A percentile compares a stretch with the other conserved stretches of the same genome.
Evolutionary conservation across 2,329 filamentous ascomycete genomes (phyloP).

Genomic region (Alternaria sp.): DNA sequence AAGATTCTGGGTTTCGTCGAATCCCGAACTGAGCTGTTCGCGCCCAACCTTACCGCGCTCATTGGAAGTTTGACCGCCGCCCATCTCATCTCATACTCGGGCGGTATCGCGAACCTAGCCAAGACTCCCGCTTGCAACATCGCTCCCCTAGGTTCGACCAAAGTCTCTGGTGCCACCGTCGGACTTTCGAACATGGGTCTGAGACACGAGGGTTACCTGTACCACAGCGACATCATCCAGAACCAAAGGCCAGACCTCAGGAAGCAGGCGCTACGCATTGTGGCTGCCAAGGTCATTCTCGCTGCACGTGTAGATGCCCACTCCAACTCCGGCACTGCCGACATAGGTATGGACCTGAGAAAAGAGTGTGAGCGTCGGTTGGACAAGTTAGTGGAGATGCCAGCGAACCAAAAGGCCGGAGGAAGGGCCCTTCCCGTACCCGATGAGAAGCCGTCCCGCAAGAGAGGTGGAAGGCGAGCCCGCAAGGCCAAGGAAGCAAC

Average conservation of each 20-base stretch:
- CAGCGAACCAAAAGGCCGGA: constrained; percentile 84
- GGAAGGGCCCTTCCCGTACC: constrained; percentile 43
- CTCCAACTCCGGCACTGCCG: constrained; percentile 80
- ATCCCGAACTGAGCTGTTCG: constrained; percentile 95
- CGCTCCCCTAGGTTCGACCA: constrained; percentile 87
- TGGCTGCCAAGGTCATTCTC: constrained; percentile 91
- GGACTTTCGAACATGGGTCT: constrained; percentile 86
- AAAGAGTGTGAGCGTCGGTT: constrained; percentile 83
- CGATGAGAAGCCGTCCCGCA: constrained; percentile 92
- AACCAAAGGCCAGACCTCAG: constrained; percentile 85
- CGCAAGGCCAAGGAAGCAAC: constrained; percentile 95
- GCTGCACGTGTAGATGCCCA: constrained; percentile 89
- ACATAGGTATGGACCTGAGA: constrained; percentile 80
- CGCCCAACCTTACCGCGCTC: constrained; percentile 88
- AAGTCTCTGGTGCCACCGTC: constrained; percentile 78
- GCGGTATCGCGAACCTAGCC: constrained; percentile 84
- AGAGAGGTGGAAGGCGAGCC: constrained; percentile 87
- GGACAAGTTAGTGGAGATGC: constrained; percentile 90
- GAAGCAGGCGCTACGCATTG: constrained; percentile 92
- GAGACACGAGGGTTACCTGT: constrained; percentile 91
- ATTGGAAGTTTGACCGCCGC: constrained; percentile 93
- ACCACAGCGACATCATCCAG: constrained; percentile 87
- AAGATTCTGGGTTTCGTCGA: constrained; percentile 92
- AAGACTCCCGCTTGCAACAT: constrained; percentile 95
- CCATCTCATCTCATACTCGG: constrained; percentile 93